Conservation (phyloP, 2,329 filamentous ascomycete genomes). For the Fusarium sp. region DNA sequence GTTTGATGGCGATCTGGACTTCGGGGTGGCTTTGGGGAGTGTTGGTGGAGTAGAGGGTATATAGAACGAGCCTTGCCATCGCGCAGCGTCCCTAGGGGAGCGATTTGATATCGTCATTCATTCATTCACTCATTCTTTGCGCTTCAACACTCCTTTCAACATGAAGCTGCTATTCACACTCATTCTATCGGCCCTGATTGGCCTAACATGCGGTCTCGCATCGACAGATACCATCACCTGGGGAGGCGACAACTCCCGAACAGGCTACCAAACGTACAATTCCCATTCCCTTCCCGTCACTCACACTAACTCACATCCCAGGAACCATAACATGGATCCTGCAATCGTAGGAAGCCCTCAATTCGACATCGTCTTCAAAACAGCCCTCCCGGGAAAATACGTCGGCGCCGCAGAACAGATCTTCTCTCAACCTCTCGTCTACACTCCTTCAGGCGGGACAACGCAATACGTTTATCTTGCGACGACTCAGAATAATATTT, state of each 20-base stretch:
- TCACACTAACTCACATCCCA: not conserved
- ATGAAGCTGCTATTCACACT: constrained; percentile 42
- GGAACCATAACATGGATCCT: constrained; percentile 71
- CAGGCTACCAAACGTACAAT: constrained; percentile 61
- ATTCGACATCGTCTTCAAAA: constrained; percentile 65
- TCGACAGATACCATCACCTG: constrained; percentile 67
- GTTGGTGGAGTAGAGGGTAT: constrained; percentile 2
- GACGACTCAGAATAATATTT: constrained; percentile 66
- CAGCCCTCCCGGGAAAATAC: constrained; percentile 61
- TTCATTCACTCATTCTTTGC: constrained; percentile 5
- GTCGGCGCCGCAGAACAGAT: constrained; percentile 60
- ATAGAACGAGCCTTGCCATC: not conserved
- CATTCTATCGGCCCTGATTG: constrained; percentile 46
- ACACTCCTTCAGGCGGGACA: constrained; percentile 57
- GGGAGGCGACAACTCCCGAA: constrained; percentile 64
- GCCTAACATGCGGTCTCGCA: constrained; percentile 49
- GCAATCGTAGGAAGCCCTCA: constrained; percentile 62
- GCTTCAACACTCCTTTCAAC: constrained; percentile 1
- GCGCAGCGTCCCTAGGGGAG: not conserved
- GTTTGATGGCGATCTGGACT: not conserved
- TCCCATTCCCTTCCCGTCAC: constrained; percentile 12
- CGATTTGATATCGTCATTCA: not conserved
- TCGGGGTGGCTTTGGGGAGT: not conserved
- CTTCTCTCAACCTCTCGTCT: constrained; percentile 59
- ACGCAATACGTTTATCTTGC: constrained; percentile 65